Base-by-base conservation (phyloP, 2,329 filamentous ascomycete genomes). In the Fonsecaea multimorphosa region DNA sequence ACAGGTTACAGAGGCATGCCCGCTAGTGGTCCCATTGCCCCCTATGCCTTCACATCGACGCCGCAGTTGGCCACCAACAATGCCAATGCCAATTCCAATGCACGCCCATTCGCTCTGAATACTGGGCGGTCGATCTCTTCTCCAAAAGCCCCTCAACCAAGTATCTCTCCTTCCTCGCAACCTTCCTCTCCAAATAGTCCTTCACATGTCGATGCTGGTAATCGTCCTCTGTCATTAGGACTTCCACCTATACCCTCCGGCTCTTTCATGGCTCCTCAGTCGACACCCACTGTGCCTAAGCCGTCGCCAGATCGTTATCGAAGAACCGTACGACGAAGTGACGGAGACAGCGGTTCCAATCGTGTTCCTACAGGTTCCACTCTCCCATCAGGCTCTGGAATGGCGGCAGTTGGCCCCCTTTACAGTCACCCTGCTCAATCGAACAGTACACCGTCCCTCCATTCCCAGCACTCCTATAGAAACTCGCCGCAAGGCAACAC, bases 271-370 rank as follows among this genome's bases (percentile, higher is more conserved):
- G 58, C 36, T 34, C 12, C 65, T 14, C 62, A 54, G 22, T 46
- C 58, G 31, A 52, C 44, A 29, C 4, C 58, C 24, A 40, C 51
- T 7, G 82, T 86, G 24, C 78, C 82, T 53, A 93, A 92, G 73
- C 82, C 88, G 24, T 88, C 91, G 1, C 91, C 92, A 1, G 93
- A 97, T 76, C 87, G 94, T 65, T 97, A 97, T 76, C 86, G 93
- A 72, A 89, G 93, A 66, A 83, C 83, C 62, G 82, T 85, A 64
- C 85, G 86, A 70, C 82, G 86, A 66, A 78, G 81, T 16, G 87
- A 87, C 70, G 66, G 70, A 19, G 69, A 74, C 27, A 58, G 56
- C 16, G 61, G 44, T 56, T 54, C 46, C 9, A 68, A 61, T 49
- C 61, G 68, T 38, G 40, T 46, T 16, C 38, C 59, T 70, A 52